These are phyloP conservation scores for Ceratocystis alfenasii DNA, from an alignment of 2,329 filamentous ascomycete species.

Conservation along the genomic window DNA sequence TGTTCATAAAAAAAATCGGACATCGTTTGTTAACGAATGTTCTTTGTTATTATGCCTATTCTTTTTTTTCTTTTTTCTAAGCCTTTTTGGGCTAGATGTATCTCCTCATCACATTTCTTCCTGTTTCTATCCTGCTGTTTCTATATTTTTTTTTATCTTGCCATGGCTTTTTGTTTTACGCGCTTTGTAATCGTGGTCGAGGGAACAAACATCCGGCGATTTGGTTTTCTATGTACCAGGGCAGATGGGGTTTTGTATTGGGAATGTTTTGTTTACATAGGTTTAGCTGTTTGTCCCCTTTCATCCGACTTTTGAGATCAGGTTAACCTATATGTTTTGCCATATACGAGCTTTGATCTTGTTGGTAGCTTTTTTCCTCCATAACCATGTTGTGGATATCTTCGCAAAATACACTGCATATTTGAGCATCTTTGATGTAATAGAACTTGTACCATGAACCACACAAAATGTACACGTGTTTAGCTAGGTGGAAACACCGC, in stretches of 20 bases:
- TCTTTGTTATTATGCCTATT: neutral
- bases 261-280: no score
- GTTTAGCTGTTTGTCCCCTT: no score
- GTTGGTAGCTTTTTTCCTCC: neutral
- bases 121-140: neutral
- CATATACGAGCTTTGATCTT: neutral
- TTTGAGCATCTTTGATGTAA: no score
- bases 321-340: neutral
- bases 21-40: constrained; percentile 13
- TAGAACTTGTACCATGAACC: no score
- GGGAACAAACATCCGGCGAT: no score
- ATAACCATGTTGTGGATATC: no score
- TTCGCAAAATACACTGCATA: neutral
- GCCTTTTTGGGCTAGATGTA: neutral
- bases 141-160: neutral
- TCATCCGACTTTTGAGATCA: no score
- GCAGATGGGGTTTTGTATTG: no score
- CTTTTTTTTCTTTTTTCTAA: neutral
- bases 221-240: no score
- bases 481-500: no score
- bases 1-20: constrained; percentile 8
- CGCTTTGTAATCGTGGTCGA: no score
- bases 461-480: no score
- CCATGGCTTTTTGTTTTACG: neutral
- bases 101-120: neutral